Evolutionary conservation across 2,329 filamentous ascomycete genomes (phyloP), one percentile per base, ranked within the genome.

Genomic region (Hirsutella minnesotensis): DNA sequence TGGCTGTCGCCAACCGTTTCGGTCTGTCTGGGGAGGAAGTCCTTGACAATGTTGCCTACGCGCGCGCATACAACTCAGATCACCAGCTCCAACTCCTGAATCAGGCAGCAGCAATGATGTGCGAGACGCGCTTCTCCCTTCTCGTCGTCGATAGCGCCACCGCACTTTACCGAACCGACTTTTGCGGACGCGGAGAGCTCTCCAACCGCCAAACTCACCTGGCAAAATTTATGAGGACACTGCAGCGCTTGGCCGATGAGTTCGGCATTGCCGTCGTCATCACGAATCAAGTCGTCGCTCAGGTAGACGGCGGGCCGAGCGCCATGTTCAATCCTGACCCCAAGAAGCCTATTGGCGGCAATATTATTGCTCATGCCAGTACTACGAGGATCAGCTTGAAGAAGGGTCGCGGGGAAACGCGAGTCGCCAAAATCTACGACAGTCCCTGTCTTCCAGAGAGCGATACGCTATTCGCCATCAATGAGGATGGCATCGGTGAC

Each of bases 291-390:
- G 92, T 98, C 24, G 94, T 98, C 34, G 92, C 92, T 9, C 94
- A 98, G 63, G 92, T 98, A 9, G 92, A 98, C 58, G 92, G 92
- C 49, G 92, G 92, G 3, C 89, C 90, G 24, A 90, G 84, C 57
- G 81, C 90, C 47, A 98, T 98, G 92, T 98, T 95, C 71, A 98
- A 98, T 53, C 92, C 94, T 0, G 94, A 98, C 57, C 92, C 92
- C 8, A 98, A 98, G 75, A 98, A 98, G 64, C 92, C 92, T 0
- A 95, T 98, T 59, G 92, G 92, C 52, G 92, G 92, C 50, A 96
- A 98, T 63, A 98, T 98, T 52, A 96, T 98, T 59, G 92, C 94
- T 3, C 92, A 98, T 62, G 89, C 92, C 41, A 95, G 87, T 57
- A 98, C 92, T 2, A 98, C 92, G 2, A 76, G 92, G 56, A 75